Percentiles rank a stretch among this genome's conserved stretches.
Evolutionary conservation across 2,329 filamentous ascomycete species (phyloP).

Genomic region (Xylaria sp.): DNA sequence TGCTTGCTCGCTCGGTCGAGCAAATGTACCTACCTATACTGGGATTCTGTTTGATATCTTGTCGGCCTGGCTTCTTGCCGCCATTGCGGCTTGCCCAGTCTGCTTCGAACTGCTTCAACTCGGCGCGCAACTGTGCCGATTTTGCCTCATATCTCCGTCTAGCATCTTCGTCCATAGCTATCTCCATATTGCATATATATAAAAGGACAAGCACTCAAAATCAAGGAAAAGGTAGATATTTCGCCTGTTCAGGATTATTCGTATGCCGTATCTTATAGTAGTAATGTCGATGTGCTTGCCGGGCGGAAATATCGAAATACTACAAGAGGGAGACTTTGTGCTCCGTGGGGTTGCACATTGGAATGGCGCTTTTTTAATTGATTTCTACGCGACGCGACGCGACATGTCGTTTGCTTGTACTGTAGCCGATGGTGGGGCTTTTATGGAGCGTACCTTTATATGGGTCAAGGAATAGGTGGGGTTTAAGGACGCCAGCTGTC

Average conservation of each 20-base stretch:
- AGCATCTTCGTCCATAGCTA: constrained; percentile 60
- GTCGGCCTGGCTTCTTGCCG: constrained; percentile 75
- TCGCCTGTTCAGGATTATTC: constrained; percentile 3
- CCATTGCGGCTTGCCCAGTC: constrained; percentile 70
- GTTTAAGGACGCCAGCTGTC: background rate
- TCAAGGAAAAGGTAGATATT: constrained; percentile 19
- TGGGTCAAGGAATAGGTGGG: no score
- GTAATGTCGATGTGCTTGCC: constrained; percentile 1
- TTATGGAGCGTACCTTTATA: background rate
- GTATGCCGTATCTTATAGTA: constrained; percentile 26
- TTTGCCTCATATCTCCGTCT: constrained; percentile 60
- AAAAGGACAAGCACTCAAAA: constrained; percentile 24
- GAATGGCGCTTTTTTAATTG: background rate
- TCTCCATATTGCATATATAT: constrained; percentile 26
- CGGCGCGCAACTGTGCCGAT: constrained; percentile 68
- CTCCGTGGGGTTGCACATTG: constrained; percentile 19
- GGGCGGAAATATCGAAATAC: background rate
- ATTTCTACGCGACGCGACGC: constrained; percentile 16
- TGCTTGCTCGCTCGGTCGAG: background rate
- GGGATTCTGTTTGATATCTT: constrained; percentile 80
- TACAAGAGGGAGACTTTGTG: background rate
- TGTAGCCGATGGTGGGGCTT: background rate
- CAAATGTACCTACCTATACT: constrained; percentile 68
- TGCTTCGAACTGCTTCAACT: constrained; percentile 80
- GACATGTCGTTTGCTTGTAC: constrained; percentile 11